Evolutionary conservation across 2,329 filamentous ascomycete genomes (phyloP).

Genomic region (Verticillium isaacii): DNA sequence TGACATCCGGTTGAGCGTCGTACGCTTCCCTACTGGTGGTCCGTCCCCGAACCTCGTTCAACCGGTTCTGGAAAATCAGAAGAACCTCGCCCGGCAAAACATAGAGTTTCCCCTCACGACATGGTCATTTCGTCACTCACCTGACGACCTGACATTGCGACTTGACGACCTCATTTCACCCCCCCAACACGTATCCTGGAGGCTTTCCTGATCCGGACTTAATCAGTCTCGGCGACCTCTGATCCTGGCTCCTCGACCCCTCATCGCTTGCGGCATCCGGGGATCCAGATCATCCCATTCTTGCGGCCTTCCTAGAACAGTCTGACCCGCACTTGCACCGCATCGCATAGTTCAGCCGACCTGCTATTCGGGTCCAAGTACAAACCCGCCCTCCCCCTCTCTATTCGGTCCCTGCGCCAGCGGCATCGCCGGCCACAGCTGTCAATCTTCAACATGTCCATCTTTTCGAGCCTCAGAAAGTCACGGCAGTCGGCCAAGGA

Average conservation of each 20-base stretch:
- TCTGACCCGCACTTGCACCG: neutral
- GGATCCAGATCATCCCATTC: neutral
- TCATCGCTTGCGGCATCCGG: neutral
- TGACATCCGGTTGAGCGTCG: neutral
- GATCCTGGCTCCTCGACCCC: neutral
- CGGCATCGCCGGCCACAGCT: neutral
- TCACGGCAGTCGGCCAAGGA: conserved; percentile 53
- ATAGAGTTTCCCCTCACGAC: neutral
- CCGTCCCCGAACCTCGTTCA: neutral
- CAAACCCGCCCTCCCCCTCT: neutral
- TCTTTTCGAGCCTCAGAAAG: conserved; percentile 49
- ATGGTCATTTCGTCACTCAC: neutral
- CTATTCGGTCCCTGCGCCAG: neutral
- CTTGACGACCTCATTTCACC: neutral
- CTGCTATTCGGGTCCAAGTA: neutral
- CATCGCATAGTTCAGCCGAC: neutral
- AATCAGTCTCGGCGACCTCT: neutral
- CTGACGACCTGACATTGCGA: neutral
- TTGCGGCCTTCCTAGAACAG: neutral
- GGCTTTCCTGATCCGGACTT: neutral
- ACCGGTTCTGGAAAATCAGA: neutral
- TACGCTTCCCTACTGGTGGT: neutral
- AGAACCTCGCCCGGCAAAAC: neutral
- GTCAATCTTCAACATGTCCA: conserved; percentile 39
- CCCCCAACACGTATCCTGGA: neutral